Conservation (phyloP, 1,284 basidiomycete species). For the Coriolopsis trogii region DNA sequence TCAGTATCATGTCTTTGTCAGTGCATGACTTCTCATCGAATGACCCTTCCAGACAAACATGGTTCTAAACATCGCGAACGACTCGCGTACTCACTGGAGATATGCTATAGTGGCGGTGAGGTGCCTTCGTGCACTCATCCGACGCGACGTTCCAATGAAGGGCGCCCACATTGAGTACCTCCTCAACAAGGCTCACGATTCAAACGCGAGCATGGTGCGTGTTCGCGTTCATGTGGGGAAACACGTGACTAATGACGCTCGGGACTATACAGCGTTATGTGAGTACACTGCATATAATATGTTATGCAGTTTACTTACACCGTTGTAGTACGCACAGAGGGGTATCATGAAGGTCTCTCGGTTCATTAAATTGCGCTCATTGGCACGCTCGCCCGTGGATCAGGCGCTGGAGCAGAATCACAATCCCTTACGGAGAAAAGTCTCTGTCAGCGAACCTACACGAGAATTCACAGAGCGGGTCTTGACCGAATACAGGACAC, state of each 20-base stretch:
- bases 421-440: constrained; percentile 61
- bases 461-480: constrained; percentile 61
- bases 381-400: constrained; percentile 59
- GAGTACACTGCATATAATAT: constrained; percentile 28
- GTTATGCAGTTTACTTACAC: neutral
- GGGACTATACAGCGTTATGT: constrained; percentile 65
- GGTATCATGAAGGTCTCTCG: constrained; percentile 67
- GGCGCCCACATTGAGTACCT: constrained; percentile 57
- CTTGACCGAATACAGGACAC: constrained; percentile 49
- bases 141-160: constrained; percentile 72
- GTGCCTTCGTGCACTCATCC: constrained; percentile 73
- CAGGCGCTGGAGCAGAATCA: constrained; percentile 53
- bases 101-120: constrained; percentile 79
- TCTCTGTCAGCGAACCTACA: constrained; percentile 55
- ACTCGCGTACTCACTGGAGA: constrained; percentile 79
- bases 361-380: constrained; percentile 82
- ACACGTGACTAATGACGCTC: constrained; percentile 8
- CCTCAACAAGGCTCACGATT: constrained; percentile 56
- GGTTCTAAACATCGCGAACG: constrained; percentile 56
- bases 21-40: neutral
- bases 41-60: constrained; percentile 22
- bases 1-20: constrained; percentile 32
- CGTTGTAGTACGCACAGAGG: constrained; percentile 64
- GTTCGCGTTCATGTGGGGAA: constrained; percentile 2
- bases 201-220: constrained; percentile 66